phyloP scores from a whole-genome alignment of 495 filamentous ascomycete species.

The Annulohypoxylon maeteangense region DNA sequence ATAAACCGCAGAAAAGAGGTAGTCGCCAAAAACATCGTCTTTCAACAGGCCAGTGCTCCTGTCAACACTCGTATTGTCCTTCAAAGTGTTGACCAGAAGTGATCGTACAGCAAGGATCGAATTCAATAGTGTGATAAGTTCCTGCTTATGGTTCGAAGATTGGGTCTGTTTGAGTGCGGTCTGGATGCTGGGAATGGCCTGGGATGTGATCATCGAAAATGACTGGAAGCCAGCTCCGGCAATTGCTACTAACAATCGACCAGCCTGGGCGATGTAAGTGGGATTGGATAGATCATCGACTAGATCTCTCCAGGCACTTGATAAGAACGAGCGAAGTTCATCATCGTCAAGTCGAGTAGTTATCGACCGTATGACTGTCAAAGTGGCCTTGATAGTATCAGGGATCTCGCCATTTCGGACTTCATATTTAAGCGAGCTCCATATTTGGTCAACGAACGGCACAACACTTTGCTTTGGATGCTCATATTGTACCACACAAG shows the following conservation, averaged over 20 bases:
- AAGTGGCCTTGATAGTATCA: constrained; percentile 59
- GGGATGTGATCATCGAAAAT: constrained; percentile 49
- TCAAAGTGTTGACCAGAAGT: constrained; percentile 44
- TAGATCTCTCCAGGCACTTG: constrained; percentile 54
- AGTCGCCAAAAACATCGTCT: constrained; percentile 42
- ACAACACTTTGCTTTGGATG: constrained; percentile 52
- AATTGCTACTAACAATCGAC: constrained; percentile 57
- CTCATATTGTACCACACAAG: constrained; percentile 57
- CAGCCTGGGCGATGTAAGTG: constrained; percentile 58
- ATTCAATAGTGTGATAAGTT: constrained; percentile 56
- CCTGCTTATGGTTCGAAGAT: constrained; percentile 53
- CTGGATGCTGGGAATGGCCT: constrained; percentile 51
- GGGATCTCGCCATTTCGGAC: constrained; percentile 66
- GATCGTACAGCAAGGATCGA: constrained; percentile 52
- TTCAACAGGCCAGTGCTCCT: constrained; percentile 10
- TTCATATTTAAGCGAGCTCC: constrained; percentile 67
- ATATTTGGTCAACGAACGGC: constrained; percentile 57
- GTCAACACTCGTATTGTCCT: constrained; percentile 21
- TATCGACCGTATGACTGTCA: constrained; percentile 59
- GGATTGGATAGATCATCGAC: constrained; percentile 56
- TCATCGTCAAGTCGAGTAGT: constrained; percentile 50
- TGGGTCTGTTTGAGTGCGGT: constrained; percentile 54
- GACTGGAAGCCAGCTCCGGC: constrained; percentile 47
- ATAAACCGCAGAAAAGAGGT: constrained; percentile 54
- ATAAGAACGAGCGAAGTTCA: constrained; percentile 51